A percentile compares a stretch with the other conserved stretches of the same genome.
Conservation (phyloP, 495 filamentous ascomycete genomes). For the Pseudoneurospora amorphoporcata region DNA sequence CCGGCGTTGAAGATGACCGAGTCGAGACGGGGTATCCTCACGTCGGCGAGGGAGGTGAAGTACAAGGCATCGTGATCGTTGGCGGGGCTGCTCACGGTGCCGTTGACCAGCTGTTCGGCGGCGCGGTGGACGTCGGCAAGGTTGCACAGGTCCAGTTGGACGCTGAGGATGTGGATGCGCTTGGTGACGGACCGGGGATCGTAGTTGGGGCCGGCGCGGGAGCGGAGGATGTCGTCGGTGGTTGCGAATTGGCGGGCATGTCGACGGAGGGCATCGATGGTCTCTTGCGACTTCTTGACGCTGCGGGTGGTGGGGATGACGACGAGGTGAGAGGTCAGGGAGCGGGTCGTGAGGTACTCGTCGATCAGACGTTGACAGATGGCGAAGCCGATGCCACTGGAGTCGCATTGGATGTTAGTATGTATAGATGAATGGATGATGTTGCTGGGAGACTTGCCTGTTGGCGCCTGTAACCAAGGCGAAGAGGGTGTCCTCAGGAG, state of each 20-base stretch:
- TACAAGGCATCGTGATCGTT: constrained; percentile 12
- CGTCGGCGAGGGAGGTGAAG: constrained; percentile 31
- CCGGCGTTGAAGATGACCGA: constrained; percentile 80
- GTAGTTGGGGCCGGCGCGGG: constrained; percentile 31
- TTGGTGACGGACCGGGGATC: constrained; percentile 31
- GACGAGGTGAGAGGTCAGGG: constrained; percentile 49
- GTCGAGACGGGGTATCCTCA: constrained; percentile 61
- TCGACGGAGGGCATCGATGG: constrained; percentile 41
- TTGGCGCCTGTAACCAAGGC: constrained; percentile 67
- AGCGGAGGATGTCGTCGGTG: constrained; percentile 24
- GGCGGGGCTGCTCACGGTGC: constrained; percentile 34
- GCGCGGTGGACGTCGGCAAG: constrained; percentile 37
- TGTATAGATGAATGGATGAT: neutral
- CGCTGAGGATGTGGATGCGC: constrained; percentile 45
- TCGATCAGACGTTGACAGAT: constrained; percentile 81
- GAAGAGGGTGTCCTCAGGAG: constrained; percentile 35
- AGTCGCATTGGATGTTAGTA: constrained; percentile 4
- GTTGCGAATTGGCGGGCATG: constrained; percentile 39
- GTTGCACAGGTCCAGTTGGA: constrained; percentile 47
- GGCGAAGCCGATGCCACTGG: constrained; percentile 80
- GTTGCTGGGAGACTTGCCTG: constrained; percentile 37
- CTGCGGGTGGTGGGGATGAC: constrained; percentile 59
- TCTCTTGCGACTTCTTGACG: constrained; percentile 47
- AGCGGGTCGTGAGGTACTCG: constrained; percentile 68
- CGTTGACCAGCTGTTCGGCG: constrained; percentile 37